A percentile compares a stretch with the other conserved stretches of the same genome.
phyloP scores from a whole-genome alignment of 768 basidiomycete species.

The Russula earlei region DNA sequence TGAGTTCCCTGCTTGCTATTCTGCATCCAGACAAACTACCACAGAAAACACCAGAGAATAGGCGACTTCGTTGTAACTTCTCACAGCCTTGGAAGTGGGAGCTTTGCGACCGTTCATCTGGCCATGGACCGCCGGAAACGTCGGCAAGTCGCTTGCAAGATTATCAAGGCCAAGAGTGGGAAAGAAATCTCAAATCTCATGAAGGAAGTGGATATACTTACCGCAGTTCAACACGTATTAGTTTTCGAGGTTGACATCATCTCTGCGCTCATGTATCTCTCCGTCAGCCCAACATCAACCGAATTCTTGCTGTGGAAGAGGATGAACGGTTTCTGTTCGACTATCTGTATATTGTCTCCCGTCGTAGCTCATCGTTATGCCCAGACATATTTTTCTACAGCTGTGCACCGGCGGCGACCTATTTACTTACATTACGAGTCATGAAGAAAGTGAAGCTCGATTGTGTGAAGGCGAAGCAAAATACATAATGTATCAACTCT shows the following conservation, averaged over 20 bases:
- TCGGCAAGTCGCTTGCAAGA: conserved; percentile 79
- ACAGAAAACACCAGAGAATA: conserved; percentile 35
- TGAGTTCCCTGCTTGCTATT: conserved; percentile 10
- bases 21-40: neutral
- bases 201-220: conserved; percentile 73
- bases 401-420: conserved; percentile 80
- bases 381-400: conserved; percentile 74
- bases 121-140: conserved; percentile 55
- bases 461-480: conserved; percentile 76
- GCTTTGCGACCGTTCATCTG: conserved; percentile 75
- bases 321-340: conserved; percentile 50
- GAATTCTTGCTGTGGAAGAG: conserved; percentile 60
- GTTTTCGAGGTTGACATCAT: too few relatives aligned
- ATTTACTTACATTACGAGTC: conserved; percentile 73
- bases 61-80: conserved; percentile 67
- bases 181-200: conserved; percentile 52
- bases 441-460: conserved; percentile 38
- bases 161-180: conserved; percentile 54
- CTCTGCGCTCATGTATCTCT: neutral
- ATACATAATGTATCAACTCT: conserved; percentile 72
- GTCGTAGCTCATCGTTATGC: neutral
- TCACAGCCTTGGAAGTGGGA: conserved; percentile 71
- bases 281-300: conserved; percentile 69
- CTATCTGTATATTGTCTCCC: neutral
- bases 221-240: conserved; percentile 60